Conservation (phyloP, 129 eudicot species). For the Centrapalus pauciflorus region DNA sequence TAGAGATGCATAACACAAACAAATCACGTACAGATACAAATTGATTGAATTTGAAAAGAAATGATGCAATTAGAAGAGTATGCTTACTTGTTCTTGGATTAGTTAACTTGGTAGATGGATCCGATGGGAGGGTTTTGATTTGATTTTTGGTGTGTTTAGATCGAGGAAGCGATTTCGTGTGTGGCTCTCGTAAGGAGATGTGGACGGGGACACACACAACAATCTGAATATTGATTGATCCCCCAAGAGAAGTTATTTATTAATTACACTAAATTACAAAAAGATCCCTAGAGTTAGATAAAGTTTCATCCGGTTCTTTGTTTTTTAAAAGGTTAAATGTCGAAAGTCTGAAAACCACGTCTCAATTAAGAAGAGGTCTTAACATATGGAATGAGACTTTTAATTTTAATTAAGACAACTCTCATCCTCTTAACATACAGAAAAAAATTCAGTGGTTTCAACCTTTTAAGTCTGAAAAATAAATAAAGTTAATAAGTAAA, state of each 20-base stretch:
- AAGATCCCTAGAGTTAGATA: background rate
- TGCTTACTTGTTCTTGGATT: slow-evolving; percentile 18
- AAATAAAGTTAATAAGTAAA: too few relatives aligned
- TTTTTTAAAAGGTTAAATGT: too few relatives aligned
- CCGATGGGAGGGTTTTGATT: background rate
- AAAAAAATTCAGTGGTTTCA: too few relatives aligned
- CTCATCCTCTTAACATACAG: too few relatives aligned
- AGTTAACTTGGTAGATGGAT: slow-evolving; percentile 7
- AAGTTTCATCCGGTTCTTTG: too few relatives aligned
- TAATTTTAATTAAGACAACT: too few relatives aligned
- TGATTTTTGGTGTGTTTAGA: background rate
- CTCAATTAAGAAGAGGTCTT: too few relatives aligned
- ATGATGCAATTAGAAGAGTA: background rate
- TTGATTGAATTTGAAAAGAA: background rate
- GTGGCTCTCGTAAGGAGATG: slow-evolving; percentile 28
- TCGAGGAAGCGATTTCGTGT: background rate
- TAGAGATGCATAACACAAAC: background rate
- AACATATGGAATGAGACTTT: too few relatives aligned
- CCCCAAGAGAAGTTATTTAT: background rate
- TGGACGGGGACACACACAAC: slow-evolving; percentile 26
- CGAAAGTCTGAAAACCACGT: too few relatives aligned
- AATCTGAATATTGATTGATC: slow-evolving; percentile 11
- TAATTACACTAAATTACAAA: slow-evolving; percentile 9
- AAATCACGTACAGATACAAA: background rate
- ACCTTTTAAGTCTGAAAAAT: too few relatives aligned